A percentile compares a stretch with the other conserved stretches of the same genome.
These are phyloP conservation scores for Talaromyces sp. DNA, from an alignment of 2,329 filamentous ascomycete genomes.

Conservation along the genomic window DNA sequence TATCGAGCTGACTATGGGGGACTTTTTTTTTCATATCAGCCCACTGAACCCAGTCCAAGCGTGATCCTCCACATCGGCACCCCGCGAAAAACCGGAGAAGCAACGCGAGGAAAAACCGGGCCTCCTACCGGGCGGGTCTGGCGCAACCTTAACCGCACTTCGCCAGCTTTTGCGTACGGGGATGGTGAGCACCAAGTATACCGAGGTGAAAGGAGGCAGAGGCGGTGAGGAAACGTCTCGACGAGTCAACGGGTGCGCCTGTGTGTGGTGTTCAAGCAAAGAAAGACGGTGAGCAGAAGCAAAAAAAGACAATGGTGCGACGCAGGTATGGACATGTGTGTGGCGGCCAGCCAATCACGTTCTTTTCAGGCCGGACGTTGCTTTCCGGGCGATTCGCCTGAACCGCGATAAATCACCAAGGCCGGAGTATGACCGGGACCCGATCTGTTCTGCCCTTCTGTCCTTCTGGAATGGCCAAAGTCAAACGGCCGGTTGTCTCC, in stretches of 20 bases:
- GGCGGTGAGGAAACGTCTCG: background rate
- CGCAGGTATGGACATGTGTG: background rate
- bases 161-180: background rate
- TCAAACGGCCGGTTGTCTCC: background rate
- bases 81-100: constrained; percentile 8
- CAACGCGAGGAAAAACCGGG: constrained; percentile 9
- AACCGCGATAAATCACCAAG: background rate
- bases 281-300: background rate
- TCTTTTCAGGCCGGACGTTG: background rate
- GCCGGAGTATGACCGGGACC: background rate
- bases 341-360: background rate
- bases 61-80: constrained; percentile 3
- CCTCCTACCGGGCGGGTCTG: constrained; percentile 3
- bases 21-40: background rate
- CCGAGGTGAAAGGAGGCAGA: background rate
- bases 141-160: background rate
- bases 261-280: background rate
- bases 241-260: background rate
- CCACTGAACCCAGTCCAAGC: background rate
- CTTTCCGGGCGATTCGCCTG: background rate
- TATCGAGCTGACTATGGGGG: background rate
- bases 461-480: background rate
- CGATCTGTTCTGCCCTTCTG: background rate
- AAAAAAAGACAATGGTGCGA: background rate
- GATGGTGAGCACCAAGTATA: background rate